Conservation (phyloP, 225 moss, liverwort and hornwort species). For the Marchantia polymorpha region DNA sequence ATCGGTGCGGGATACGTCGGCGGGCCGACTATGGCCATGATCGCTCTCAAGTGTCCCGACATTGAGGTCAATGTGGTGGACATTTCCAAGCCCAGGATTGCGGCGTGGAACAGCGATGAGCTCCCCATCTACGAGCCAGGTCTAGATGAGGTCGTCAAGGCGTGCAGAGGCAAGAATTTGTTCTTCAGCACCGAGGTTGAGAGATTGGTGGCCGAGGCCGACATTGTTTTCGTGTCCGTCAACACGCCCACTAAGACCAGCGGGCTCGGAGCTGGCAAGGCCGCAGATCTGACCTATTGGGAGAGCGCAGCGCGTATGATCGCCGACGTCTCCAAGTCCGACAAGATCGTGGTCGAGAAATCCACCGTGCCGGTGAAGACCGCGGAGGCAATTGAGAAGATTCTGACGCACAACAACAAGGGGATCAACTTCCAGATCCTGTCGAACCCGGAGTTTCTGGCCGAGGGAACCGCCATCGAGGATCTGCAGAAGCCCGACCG, state of each 20-base stretch:
- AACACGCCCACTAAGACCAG: slow-evolving; percentile 89
- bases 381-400: slow-evolving; percentile 85
- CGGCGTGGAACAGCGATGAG: slow-evolving; percentile 78
- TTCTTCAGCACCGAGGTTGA: slow-evolving; percentile 79
- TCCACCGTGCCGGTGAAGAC: slow-evolving; percentile 90
- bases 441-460: slow-evolving; percentile 87
- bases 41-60: slow-evolving; percentile 43
- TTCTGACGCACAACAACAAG: slow-evolving; percentile 77
- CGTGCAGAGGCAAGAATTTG: slow-evolving; percentile 62
- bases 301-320: slow-evolving; percentile 88
- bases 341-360: slow-evolving; percentile 92
- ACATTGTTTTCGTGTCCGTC: slow-evolving; percentile 83
- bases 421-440: slow-evolving; percentile 88
- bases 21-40: slow-evolving; percentile 52
- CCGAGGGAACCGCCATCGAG: slow-evolving; percentile 68
- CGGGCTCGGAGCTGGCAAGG: slow-evolving; percentile 77
- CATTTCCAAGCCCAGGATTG: slow-evolving; percentile 70
- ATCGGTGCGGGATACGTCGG: slow-evolving; percentile 48
- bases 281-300: slow-evolving; percentile 91
- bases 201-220: slow-evolving; percentile 64
- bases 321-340: slow-evolving; percentile 68
- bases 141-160: slow-evolving; percentile 65
- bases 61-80: slow-evolving; percentile 62
- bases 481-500: slow-evolving; percentile 76
- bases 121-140: slow-evolving; percentile 89